Conservation (phyloP, 495 filamentous ascomycete genomes). For the Glonium stellatum region DNA sequence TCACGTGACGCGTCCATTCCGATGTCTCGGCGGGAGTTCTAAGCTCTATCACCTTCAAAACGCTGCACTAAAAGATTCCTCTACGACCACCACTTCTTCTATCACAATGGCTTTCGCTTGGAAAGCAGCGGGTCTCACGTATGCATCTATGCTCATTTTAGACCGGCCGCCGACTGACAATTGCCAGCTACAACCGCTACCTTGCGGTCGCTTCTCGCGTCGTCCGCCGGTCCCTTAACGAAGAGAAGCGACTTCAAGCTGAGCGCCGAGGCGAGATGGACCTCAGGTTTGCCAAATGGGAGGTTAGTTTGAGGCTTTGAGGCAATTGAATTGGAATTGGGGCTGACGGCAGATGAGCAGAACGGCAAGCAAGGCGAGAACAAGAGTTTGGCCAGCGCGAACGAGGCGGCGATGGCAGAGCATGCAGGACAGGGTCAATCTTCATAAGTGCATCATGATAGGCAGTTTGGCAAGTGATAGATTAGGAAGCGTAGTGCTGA, state of each 20-base stretch:
- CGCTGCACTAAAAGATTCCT: background rate
- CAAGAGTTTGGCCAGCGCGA: conserved; percentile 66
- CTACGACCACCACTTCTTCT: conserved; percentile 32
- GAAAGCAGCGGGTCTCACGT: conserved; percentile 98
- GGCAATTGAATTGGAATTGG: conserved; percentile 14
- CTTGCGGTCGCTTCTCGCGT: conserved; percentile 67
- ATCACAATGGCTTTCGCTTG: conserved; percentile 95
- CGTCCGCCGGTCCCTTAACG: conserved; percentile 89
- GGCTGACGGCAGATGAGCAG: conserved; percentile 44
- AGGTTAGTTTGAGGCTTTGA: conserved; percentile 56
- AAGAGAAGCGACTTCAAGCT: conserved; percentile 73
- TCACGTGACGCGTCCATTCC: background rate
- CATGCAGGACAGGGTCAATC: conserved; percentile 20
- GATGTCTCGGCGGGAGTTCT: background rate
- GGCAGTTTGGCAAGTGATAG: background rate
- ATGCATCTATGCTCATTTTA: conserved; percentile 36
- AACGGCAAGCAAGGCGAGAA: conserved; percentile 92
- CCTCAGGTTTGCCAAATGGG: conserved; percentile 90
- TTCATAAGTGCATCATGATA: conserved; percentile 3
- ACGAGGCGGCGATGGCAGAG: conserved; percentile 55
- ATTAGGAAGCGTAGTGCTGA: conserved; percentile 1
- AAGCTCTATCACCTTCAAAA: background rate
- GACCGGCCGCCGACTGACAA: conserved; percentile 17
- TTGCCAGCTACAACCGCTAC: conserved; percentile 73
- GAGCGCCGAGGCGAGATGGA: conserved; percentile 89